Conservation (phyloP, 2,329 filamentous ascomycete species). For the Phialophora macrospora region DNA sequence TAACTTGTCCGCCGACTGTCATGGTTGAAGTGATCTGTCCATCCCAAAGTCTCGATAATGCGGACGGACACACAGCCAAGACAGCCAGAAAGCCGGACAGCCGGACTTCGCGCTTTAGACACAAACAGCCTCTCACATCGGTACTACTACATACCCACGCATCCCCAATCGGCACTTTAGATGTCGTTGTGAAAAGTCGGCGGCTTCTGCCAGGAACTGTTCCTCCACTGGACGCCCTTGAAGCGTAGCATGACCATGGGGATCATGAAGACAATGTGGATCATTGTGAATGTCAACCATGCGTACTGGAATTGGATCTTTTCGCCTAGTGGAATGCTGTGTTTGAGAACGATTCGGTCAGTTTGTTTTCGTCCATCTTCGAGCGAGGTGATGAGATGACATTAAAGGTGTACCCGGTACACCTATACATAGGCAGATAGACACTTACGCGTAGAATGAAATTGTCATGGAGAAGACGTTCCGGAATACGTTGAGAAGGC, state of each 20-base stretch:
- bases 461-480: slow-evolving; percentile 44
- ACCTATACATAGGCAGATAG: background rate
- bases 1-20: background rate
- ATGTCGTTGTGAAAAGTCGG: slow-evolving; percentile 29
- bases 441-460: slow-evolving; percentile 42
- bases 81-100: background rate
- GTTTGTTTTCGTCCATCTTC: background rate
- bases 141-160: background rate
- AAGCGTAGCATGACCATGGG: slow-evolving; percentile 39
- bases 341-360: background rate
- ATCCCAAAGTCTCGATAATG: background rate
- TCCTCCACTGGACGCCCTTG: slow-evolving; percentile 38
- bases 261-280: slow-evolving; percentile 40
- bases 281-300: slow-evolving; percentile 42
- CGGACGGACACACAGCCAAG: too few relatives aligned
- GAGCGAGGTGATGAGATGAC: background rate
- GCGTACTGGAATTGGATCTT: slow-evolving; percentile 42
- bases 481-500: slow-evolving; percentile 44
- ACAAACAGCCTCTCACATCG: background rate
- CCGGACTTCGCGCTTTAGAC: background rate
- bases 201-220: slow-evolving; percentile 28
- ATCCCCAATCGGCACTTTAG: background rate
- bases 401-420: too few relatives aligned
- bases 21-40: background rate
- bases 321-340: slow-evolving; percentile 41